Base-by-base conservation (phyloP, 768 basidiomycete species). In the Suillus tomentosus region DNA sequence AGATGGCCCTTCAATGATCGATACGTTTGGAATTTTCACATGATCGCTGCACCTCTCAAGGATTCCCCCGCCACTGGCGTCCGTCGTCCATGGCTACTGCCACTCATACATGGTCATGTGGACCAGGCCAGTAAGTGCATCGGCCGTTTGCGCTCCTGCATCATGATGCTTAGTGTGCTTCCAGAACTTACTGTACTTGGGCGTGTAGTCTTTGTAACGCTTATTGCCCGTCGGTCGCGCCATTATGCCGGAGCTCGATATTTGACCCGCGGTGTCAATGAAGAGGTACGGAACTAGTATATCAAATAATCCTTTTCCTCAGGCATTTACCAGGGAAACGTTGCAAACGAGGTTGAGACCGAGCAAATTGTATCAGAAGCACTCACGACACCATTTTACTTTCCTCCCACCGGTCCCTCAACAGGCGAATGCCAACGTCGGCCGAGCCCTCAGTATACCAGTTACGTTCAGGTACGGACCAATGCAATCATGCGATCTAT, bases 341-440 rank as follows among this genome's bases (percentile, higher is more conserved):
- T 99, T 11, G 96, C 96, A 3, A 99, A 99, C 72, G 97, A 99
- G 75, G 97, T 99, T 2, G 97, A 99, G 77, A 97, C 95, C 0
- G 97, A 99, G 74, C 97, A 99, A 71, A 96, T 99, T 59, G 94
- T 96, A 0, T 91, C 90, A 9, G 95, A 96, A 72, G 91, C 92
- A 0, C 73, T 93, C 6, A 96, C 92, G 0, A 96, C 95, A 0
- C 87, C 95, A 0, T 96, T 97, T 73, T 94, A 95, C 72, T 90
- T 83, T 67, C 92, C 92, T 10, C 78, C 81, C 13, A 75, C 79
- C 39, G 69, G 73, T 47, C 78, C 78, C 15, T 67, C 72, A 2
- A 71, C 72, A 22, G 75, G 69, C 9, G 74, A 68, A 45, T 78
- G 74, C 14, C 76, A 78, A 40, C 80, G 90, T 31, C 79, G 85